A percentile compares a stretch with the other conserved stretches of the same genome.
These are phyloP conservation scores for Arachis stenosperma DNA, from an alignment of 306 rosid species.

Conservation along the genomic window DNA sequence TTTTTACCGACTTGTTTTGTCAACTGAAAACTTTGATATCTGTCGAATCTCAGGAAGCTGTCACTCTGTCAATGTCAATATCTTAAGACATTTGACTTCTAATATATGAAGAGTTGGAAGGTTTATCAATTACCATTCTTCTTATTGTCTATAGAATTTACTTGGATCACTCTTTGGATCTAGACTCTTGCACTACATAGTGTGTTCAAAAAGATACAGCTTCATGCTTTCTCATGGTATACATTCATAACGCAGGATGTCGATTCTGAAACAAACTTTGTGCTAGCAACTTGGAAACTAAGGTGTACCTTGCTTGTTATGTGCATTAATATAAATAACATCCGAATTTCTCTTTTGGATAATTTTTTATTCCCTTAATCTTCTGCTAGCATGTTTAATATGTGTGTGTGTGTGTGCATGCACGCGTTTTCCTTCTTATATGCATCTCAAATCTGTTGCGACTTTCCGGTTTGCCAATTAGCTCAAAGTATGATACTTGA, in stretches of 20 bases:
- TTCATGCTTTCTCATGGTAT: constrained; percentile 31
- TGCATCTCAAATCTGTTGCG: not conserved
- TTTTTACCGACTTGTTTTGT: constrained; percentile 2
- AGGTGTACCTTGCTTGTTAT: constrained; percentile 53
- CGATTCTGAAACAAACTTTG: constrained; percentile 52
- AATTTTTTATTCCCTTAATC: constrained; percentile 16
- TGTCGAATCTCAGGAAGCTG: not conserved
- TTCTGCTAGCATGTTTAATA: not conserved
- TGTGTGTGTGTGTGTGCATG: no score
- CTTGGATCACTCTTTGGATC: constrained; percentile 28
- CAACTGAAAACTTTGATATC: constrained; percentile 5
- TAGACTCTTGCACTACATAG: constrained; percentile 21
- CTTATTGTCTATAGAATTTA: not conserved
- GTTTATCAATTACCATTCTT: no score
- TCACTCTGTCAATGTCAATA: constrained; percentile 8
- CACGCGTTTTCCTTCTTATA: not conserved
- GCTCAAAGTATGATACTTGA: no score
- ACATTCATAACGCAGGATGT: constrained; percentile 53
- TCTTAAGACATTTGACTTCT: not conserved
- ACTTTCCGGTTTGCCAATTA: not conserved
- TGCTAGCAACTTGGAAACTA: constrained; percentile 80
- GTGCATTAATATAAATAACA: constrained; percentile 22
- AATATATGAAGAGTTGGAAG: no score
- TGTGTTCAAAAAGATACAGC: not conserved
- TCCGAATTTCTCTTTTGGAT: not conserved